These are phyloP conservation scores for Rhynchospora pubera DNA, from an alignment of 176 grass and related monocot species.

Conservation along the genomic window DNA sequence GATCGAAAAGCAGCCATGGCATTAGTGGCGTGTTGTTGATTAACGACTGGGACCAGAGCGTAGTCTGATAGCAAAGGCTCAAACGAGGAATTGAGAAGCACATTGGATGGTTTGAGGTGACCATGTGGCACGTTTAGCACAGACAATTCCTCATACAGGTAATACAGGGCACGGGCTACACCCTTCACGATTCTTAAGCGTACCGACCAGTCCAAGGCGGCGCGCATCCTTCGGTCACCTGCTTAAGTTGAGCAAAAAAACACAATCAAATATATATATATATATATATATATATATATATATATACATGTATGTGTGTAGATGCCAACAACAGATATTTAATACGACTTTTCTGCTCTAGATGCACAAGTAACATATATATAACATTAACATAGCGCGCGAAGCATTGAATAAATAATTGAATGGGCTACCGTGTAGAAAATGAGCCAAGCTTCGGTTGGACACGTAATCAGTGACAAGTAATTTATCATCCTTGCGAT, in stretches of 20 bases:
- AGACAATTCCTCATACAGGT: constrained; percentile 90
- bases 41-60: constrained; percentile 69
- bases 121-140: constrained; percentile 89
- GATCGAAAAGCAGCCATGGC: constrained; percentile 73
- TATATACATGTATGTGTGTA: background rate
- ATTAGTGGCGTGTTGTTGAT: constrained; percentile 70
- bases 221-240: constrained; percentile 22
- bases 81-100: constrained; percentile 42
- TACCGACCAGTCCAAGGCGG: constrained; percentile 41
- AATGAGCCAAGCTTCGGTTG: constrained; percentile 60
- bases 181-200: constrained; percentile 73
- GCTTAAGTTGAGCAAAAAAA: background rate
- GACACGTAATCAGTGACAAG: constrained; percentile 63
- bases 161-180: constrained; percentile 40
- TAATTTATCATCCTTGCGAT: constrained; percentile 94
- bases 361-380: background rate
- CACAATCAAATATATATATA: background rate
- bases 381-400: background rate
- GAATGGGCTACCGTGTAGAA: constrained; percentile 49
- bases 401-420: background rate
- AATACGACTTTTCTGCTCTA: no score
- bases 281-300: no score
- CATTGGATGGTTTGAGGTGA: constrained; percentile 83
- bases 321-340: background rate
- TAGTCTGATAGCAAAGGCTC: constrained; percentile 79